Evolutionary conservation across 176 grass and related monocot genomes (phyloP).

Genomic region (Raddia distichophylla): DNA sequence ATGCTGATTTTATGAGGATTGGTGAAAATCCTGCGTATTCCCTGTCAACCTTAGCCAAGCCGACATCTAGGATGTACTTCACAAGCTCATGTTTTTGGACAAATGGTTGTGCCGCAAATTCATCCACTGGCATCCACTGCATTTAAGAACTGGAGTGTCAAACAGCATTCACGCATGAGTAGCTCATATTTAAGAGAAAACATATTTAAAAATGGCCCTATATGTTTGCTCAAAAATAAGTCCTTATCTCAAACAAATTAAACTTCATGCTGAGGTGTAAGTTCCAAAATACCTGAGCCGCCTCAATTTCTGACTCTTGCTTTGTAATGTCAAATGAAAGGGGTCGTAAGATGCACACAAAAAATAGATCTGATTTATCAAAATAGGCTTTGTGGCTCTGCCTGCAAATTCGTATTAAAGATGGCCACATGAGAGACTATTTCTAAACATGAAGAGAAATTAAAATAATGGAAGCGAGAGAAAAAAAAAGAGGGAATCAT

Average conservation of each 20-base stretch:
- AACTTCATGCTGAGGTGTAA: neutral
- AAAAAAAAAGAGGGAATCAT: neutral
- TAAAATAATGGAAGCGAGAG: conserved; percentile 7
- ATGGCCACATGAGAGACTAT: conserved; percentile 4
- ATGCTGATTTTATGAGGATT: conserved; percentile 69
- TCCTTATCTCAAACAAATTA: neutral
- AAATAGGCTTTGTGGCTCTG: conserved; percentile 90
- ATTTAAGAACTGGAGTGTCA: conserved; percentile 29
- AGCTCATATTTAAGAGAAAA: neutral
- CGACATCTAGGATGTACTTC: conserved; percentile 78
- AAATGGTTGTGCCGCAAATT: conserved; percentile 84
- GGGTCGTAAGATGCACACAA: conserved; percentile 75
- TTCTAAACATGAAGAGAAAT: neutral
- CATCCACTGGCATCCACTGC: conserved; percentile 92
- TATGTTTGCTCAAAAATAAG: too few species aligned
- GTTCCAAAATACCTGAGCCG: conserved; percentile 62
- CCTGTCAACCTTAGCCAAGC: conserved; percentile 66
- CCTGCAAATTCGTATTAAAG: conserved; percentile 59
- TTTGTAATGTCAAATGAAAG: conserved; percentile 78
- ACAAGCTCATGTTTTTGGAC: conserved; percentile 78
- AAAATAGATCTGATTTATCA: conserved; percentile 91
- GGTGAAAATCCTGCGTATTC: conserved; percentile 82
- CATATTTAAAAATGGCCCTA: neutral
- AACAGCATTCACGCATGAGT: neutral
- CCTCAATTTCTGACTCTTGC: conserved; percentile 96